These are phyloP conservation scores for Adansonia grandidieri DNA, from an alignment of 441 rosid species.

Conservation along the genomic window DNA sequence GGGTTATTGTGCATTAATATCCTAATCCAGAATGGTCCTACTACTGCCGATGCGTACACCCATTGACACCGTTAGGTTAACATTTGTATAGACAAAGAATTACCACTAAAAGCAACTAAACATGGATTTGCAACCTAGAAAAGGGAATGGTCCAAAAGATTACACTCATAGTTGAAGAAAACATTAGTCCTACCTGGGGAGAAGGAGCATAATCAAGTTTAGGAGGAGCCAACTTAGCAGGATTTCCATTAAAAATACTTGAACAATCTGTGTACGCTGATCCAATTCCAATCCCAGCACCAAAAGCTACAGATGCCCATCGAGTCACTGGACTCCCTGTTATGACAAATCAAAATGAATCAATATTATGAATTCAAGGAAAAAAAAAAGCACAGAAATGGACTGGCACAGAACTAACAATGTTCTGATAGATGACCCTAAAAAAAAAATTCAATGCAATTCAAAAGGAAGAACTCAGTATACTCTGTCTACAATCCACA, in stretches of 20 bases:
- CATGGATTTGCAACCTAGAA: neutral
- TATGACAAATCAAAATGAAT: neutral
- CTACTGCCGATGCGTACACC: no score
- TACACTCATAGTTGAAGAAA: neutral
- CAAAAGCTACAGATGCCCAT: slow-evolving; percentile 86
- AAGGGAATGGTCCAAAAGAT: neutral
- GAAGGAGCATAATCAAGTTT: slow-evolving; percentile 41
- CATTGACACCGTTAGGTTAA: no score
- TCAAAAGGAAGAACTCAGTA: neutral
- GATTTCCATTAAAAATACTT: slow-evolving; percentile 52
- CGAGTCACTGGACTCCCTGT: slow-evolving; percentile 82
- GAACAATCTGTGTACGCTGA: slow-evolving; percentile 81
- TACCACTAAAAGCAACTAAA: neutral
- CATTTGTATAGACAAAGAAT: neutral
- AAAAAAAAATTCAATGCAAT: neutral
- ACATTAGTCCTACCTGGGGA: slow-evolving; percentile 42
- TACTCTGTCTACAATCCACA: neutral
- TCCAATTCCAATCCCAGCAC: slow-evolving; percentile 89
- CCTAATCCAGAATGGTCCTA: no score
- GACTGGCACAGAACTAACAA: neutral
- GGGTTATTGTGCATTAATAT: no score
- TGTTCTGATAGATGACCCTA: neutral
- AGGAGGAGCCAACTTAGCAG: slow-evolving; percentile 40
- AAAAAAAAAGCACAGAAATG: neutral
- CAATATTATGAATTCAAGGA: neutral